Percentiles rank a stretch among this genome's conserved stretches.
Evolutionary conservation across 1,139 yeast species (phyloP).

Genomic region (Yamadazyma triangularis): DNA sequence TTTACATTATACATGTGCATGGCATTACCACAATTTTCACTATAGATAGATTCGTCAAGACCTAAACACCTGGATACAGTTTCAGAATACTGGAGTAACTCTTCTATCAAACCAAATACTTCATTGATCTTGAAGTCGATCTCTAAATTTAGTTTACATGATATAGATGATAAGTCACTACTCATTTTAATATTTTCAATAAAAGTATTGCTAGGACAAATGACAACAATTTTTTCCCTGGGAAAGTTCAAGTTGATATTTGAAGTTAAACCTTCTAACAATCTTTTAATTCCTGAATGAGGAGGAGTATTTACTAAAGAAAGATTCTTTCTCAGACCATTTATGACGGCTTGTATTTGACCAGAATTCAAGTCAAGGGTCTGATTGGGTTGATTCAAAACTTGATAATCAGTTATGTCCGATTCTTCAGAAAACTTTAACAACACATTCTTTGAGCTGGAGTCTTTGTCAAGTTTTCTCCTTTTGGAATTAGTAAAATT

Average conservation of each 20-base stretch:
- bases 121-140: not conserved
- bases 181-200: not conserved
- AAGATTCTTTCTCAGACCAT: not conserved
- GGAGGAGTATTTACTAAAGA: not conserved
- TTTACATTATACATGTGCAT: not conserved
- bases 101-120: not conserved
- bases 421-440: not conserved
- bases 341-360: not conserved
- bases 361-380: not conserved
- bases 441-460: not conserved
- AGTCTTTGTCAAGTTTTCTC: not conserved
- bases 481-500: not conserved
- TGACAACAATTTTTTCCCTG: not conserved
- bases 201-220: not conserved
- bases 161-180: not conserved
- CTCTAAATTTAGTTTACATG: no score
- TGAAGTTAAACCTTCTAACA: not conserved
- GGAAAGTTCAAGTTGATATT: not conserved
- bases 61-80: not conserved
- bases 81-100: not conserved
- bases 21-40: not conserved
- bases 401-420: not conserved
- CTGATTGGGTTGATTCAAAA: not conserved
- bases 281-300: not conserved
- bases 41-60: not conserved